Evolutionary conservation across 768 basidiomycete species (phyloP), one percentile per base, ranked within the genome.

Genomic region (Trametes cubensis): DNA sequence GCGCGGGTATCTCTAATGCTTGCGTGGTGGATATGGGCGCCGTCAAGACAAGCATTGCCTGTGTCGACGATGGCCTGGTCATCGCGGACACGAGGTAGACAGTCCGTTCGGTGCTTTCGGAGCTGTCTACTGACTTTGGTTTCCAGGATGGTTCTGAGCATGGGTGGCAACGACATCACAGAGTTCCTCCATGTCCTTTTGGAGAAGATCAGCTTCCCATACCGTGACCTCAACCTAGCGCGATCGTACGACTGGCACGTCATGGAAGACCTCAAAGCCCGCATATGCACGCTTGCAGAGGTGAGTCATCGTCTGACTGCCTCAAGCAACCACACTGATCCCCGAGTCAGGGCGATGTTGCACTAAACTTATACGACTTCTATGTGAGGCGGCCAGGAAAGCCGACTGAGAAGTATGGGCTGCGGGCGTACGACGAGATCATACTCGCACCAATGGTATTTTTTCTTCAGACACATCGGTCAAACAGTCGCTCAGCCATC

Each of bases 11-110:
- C 54, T 93, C 93, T 0, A 90, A 87, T 68, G 97, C 95, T 13
- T 98, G 97, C 69, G 92, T 99, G 5, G 91, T 99, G 39, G 94
- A 99, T 72, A 88, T 98, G 53, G 97, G 97, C 3, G 91, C 96
- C 14, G 81, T 79, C 17, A 85, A 81, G 58, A 94, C 92, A 1
- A 93, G 85, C 61, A 85, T 99, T 44, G 87, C 95, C 0, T 98
- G 95, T 70, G 90, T 98, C 2, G 97, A 98, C 60, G 97, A 99
- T 68, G 97, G 97, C 2, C 71, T 95, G 52, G 84, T 99, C 21
- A 77, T 95, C 28, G 71, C 88, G 5, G 97, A 99, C 67, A 94
- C 94, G 2, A 84, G 95, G 95, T 92, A 69, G 46, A 77, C 61
- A 15, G 20, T 28, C 60, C 41, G 2, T 15, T 2, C 52, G 3